Evolutionary conservation across 2,329 filamentous ascomycete genomes (phyloP), one percentile per base, ranked within the genome.

Genomic region (Xylaria sp.): DNA sequence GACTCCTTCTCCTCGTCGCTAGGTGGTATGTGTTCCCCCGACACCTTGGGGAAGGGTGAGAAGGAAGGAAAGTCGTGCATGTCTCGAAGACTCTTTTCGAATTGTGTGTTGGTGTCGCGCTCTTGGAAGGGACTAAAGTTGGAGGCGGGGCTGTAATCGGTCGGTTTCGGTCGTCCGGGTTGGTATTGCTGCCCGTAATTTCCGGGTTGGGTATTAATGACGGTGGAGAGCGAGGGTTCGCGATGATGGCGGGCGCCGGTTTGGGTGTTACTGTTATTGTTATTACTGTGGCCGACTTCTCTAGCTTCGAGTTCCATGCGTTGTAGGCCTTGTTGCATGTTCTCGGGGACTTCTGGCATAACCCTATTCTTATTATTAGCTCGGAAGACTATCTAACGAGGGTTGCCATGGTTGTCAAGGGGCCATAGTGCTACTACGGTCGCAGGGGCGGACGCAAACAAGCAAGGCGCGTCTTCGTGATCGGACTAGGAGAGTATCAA

Each of bases 281-380:
- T 74, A 74, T 79, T 78, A 75, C 75, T 75, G 45, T 73, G 73
- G 56, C 78, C 81, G 77, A 81, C 81, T 81, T 84, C 86, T 83
- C 81, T 82, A 69, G 92, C 91, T 84, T 94, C 90, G 69, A 94
- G 86, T 85, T 98, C 94, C 83, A 99, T 89, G 80, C 94, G 91
- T 77, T 95, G 92, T 73, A 99, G 88, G 81, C 93, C 95, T 77
- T 97, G 91, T 83, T 97, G 94, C 89, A 99, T 98, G 82, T 97
- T 95, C 82, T 95, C 92, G 74, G 95, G 93, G 73, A 98, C 94
- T 85, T 98, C 94, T 79, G 93, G 93, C 90, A 95, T 97, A 77
- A 97, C 89, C 84, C 93, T 97, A 81, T 71, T 68, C 24, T 27
- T 27, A 51, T 61, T 62, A 50, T 71, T 70, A 78, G 75, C 75